Conservation (phyloP, 768 basidiomycete species). For the Phaeotremella skinneri region DNA sequence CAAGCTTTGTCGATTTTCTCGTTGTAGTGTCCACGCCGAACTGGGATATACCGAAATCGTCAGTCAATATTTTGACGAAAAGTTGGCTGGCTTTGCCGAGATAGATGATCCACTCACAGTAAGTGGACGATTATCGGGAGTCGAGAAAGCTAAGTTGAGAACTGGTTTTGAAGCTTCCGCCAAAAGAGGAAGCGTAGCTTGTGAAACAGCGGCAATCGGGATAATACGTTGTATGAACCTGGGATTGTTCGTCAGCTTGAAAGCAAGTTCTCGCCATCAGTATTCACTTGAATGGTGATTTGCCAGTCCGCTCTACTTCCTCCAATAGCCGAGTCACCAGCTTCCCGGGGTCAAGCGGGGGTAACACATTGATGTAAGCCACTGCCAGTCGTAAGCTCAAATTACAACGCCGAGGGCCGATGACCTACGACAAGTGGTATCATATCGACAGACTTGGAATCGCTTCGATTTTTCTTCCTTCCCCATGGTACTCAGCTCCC, state of each 20-base stretch:
- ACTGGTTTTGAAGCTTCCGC: conserved; percentile 15
- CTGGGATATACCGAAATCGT: conserved; percentile 13
- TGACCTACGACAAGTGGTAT: conserved; percentile 36
- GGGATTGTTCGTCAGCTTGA: background rate
- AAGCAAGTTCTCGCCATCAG: background rate
- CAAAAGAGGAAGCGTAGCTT: conserved; percentile 31
- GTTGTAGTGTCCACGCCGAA: conserved; percentile 32
- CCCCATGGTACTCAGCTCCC: conserved; percentile 31
- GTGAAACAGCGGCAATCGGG: conserved; percentile 26
- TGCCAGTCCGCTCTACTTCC: conserved; percentile 30
- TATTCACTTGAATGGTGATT: conserved; percentile 32
- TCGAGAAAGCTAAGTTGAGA: conserved; percentile 19
- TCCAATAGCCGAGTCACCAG: conserved; percentile 34
- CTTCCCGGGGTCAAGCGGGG: conserved; percentile 31
- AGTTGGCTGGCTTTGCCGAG: background rate
- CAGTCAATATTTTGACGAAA: background rate
- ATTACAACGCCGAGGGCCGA: background rate
- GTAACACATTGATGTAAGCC: conserved; percentile 34
- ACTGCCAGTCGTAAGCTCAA: conserved; percentile 19
- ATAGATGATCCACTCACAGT: conserved; percentile 22
- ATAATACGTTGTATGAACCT: conserved; percentile 33
- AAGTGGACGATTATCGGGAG: conserved; percentile 20
- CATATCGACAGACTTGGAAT: conserved; percentile 40
- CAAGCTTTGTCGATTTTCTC: conserved; percentile 31
- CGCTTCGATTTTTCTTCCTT: conserved; percentile 32